Conservation (phyloP, 164 flowering plant genomes). For the Chimonanthus salicifolius region DNA sequence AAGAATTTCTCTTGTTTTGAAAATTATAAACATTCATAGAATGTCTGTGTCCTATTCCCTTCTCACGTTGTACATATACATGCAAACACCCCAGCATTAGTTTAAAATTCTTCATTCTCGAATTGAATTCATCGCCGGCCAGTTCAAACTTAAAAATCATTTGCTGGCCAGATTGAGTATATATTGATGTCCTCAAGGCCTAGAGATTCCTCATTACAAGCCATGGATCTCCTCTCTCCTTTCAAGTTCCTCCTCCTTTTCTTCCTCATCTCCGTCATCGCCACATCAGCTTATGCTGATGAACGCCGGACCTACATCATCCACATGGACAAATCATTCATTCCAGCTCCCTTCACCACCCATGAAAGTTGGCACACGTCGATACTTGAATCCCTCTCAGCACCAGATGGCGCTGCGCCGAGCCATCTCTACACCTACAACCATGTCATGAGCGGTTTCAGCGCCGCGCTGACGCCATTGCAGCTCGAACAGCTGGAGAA, state of each 20-base stretch:
- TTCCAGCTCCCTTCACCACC: neutral
- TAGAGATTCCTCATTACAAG: neutral
- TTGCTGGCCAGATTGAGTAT: too few relatives aligned
- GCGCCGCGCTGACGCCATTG: slow-evolving; percentile 35
- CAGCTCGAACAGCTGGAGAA: slow-evolving; percentile 36
- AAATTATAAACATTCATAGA: too few relatives aligned
- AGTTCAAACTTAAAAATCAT: too few relatives aligned
- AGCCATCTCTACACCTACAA: slow-evolving; percentile 18
- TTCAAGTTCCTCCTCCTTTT: slow-evolving; percentile 1
- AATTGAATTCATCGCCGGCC: too few relatives aligned
- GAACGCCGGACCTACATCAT: slow-evolving; percentile 3
- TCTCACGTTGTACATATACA: too few relatives aligned
- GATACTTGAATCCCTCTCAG: slow-evolving; percentile 2
- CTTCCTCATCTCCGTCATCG: slow-evolving; percentile 5
- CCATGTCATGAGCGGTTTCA: slow-evolving; percentile 16
- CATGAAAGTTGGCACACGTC: neutral
- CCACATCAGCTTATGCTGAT: slow-evolving; percentile 3
- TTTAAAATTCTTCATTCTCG: too few relatives aligned
- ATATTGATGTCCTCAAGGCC: neutral
- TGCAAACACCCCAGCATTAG: too few relatives aligned
- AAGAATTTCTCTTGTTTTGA: too few relatives aligned
- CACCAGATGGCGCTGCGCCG: slow-evolving; percentile 4
- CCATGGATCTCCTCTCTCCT: slow-evolving; percentile 9
- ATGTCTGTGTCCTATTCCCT: too few relatives aligned
- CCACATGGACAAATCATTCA: slow-evolving; percentile 6